Evolutionary conservation across 202 grass and related monocot genomes (phyloP).

Genomic region (Saccharum hybrid): DNA sequence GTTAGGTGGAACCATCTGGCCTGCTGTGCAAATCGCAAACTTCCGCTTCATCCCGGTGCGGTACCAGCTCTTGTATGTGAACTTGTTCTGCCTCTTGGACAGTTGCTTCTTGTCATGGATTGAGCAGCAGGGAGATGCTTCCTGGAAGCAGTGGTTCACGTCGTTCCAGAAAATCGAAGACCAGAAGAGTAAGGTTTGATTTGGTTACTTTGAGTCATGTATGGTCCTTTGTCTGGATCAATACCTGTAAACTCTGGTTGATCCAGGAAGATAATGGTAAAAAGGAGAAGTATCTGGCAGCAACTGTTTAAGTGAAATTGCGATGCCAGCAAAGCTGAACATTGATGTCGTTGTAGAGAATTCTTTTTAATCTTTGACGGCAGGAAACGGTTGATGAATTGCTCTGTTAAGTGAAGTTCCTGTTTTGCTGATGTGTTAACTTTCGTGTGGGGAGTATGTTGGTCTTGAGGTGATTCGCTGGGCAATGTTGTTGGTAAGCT

Average conservation of each 20-base stretch:
- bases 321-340: background rate
- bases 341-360: conserved; percentile 32
- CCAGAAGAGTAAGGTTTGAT: conserved; percentile 58
- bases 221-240: background rate
- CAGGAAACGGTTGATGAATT: background rate
- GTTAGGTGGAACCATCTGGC: conserved; percentile 72
- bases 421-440: background rate
- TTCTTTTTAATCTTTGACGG: background rate
- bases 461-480: background rate
- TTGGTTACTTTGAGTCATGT: background rate
- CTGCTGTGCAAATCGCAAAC: conserved; percentile 79
- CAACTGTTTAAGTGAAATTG: conserved; percentile 19
- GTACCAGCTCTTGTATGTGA: conserved; percentile 88
- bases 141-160: conserved; percentile 86
- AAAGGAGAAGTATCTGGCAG: background rate
- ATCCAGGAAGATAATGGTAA: background rate
- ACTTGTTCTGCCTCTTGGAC: conserved; percentile 88
- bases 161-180: conserved; percentile 58
- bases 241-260: conserved; percentile 21
- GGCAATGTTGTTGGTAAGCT: background rate
- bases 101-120: conserved; percentile 95
- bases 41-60: conserved; percentile 84
- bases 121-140: conserved; percentile 87
- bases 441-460: background rate
- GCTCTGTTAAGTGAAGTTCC: background rate